Conservation (phyloP, 176 grass and related monocot species). For the Carex scoparia region DNA sequence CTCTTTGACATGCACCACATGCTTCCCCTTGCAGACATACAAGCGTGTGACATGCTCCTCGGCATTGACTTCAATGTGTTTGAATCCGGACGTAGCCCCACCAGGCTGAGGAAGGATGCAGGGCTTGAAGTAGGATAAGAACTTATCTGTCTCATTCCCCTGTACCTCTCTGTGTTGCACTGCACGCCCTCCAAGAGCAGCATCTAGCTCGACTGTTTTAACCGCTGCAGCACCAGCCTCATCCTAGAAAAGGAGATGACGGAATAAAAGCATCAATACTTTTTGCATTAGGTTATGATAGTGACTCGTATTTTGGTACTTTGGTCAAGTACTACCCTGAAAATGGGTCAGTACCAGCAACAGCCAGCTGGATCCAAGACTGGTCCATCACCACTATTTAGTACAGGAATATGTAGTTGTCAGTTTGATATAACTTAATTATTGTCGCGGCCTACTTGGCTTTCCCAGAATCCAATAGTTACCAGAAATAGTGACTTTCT, state of each 20-base stretch:
- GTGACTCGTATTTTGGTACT: background rate
- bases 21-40: conserved; percentile 87
- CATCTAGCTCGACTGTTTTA: conserved; percentile 89
- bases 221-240: conserved; percentile 85
- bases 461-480: background rate
- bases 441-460: background rate
- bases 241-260: conserved; percentile 46
- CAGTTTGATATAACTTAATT: background rate
- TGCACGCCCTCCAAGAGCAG: conserved; percentile 77
- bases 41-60: conserved; percentile 65
- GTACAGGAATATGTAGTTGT: background rate
- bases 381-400: background rate
- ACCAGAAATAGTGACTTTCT: background rate
- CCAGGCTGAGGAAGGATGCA: conserved; percentile 94
- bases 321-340: background rate
- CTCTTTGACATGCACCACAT: conserved; percentile 98
- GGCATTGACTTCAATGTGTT: conserved; percentile 63
- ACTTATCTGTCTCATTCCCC: conserved; percentile 87
- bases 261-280: background rate
- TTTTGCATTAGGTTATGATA: background rate
- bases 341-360: background rate
- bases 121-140: conserved; percentile 90
- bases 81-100: conserved; percentile 81
- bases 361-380: background rate
- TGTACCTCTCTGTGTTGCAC: conserved; percentile 88